Conservation (phyloP, 1,284 basidiomycete genomes). For the Boletus mariae region DNA sequence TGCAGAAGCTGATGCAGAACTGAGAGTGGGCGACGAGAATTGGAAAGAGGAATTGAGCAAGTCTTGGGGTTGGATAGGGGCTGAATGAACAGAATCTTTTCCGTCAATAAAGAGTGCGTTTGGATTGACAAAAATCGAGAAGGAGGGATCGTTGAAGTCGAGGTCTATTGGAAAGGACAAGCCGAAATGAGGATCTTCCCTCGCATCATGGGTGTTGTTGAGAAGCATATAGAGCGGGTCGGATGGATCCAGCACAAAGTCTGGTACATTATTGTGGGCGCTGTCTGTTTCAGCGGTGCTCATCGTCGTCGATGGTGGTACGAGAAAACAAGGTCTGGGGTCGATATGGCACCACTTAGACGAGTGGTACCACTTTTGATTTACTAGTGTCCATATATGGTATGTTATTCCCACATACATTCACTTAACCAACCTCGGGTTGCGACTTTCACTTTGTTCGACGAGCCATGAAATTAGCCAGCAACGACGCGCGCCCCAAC, state of each 20-base stretch:
- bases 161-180: slow-evolving; percentile 44
- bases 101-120: slow-evolving; percentile 51
- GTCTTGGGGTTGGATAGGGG: slow-evolving; percentile 27
- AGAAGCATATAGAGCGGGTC: slow-evolving; percentile 56
- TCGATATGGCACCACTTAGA: slow-evolving; percentile 23
- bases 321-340: not conserved
- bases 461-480: slow-evolving; percentile 17
- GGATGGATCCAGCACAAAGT: slow-evolving; percentile 39
- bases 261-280: slow-evolving; percentile 7
- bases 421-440: not conserved
- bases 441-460: not conserved
- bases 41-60: slow-evolving; percentile 38
- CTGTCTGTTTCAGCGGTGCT: slow-evolving; percentile 14
- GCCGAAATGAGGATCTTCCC: slow-evolving; percentile 45
- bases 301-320: slow-evolving; percentile 15
- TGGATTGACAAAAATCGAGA: slow-evolving; percentile 58
- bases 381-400: slow-evolving; percentile 13
- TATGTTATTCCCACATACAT: slow-evolving; percentile 24
- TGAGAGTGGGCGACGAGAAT: slow-evolving; percentile 35
- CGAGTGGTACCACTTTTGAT: slow-evolving; percentile 25
- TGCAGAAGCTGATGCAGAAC: slow-evolving; percentile 30
- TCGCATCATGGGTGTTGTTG: slow-evolving; percentile 39
- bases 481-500: not conserved
- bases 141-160: slow-evolving; percentile 42
- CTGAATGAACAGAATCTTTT: slow-evolving; percentile 17